phyloP scores from a whole-genome alignment of 768 basidiomycete genomes.

The Saitozyma sp. region DNA sequence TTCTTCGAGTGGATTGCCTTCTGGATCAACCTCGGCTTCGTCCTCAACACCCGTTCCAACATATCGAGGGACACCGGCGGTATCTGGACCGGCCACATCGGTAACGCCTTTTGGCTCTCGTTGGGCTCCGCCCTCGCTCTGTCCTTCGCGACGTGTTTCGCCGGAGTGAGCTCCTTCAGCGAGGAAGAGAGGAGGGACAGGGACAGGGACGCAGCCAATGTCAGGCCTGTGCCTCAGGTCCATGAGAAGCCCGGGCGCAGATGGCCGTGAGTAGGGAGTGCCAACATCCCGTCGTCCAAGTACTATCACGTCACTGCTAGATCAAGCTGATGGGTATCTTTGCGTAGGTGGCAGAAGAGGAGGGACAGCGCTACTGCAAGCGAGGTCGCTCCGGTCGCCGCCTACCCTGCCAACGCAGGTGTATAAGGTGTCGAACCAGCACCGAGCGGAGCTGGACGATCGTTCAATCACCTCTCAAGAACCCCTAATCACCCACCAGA shows the following conservation, averaged over 20 bases:
- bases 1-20: too few relatives aligned
- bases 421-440: too few relatives aligned
- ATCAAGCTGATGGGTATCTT: too few relatives aligned
- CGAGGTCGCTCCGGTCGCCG: too few relatives aligned
- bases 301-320: neutral
- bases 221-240: constrained; percentile 5
- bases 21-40: neutral
- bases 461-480: too few relatives aligned
- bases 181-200: neutral
- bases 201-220: neutral
- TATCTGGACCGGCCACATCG: constrained; percentile 23
- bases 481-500: too few relatives aligned
- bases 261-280: constrained; percentile 6
- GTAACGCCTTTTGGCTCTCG: constrained; percentile 41
- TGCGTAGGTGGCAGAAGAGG: constrained; percentile 8
- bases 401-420: too few relatives aligned
- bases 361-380: neutral
- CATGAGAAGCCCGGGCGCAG: constrained; percentile 7
- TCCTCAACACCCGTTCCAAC: constrained; percentile 23
- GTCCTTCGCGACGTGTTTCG: constrained; percentile 9
- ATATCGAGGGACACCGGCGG: constrained; percentile 8
- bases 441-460: too few relatives aligned
- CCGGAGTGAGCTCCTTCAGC: too few relatives aligned
- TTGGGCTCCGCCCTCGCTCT: constrained; percentile 24
- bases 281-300: too few relatives aligned